Conservation (phyloP, 345 rosid species). For the Bretschneidera sinensis region DNA sequence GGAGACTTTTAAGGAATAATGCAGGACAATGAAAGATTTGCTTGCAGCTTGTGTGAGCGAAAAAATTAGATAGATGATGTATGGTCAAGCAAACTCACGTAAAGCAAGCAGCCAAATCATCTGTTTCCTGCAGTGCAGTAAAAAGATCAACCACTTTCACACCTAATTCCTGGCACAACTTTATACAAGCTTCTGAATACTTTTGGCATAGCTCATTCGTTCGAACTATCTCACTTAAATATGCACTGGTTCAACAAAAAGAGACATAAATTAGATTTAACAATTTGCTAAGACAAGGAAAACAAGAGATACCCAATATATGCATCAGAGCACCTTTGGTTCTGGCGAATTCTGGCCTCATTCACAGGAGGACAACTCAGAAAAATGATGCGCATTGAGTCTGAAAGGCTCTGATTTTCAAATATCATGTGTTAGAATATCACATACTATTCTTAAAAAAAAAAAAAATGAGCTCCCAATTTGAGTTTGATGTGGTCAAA, state of each 20-base stretch:
- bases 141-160: slow-evolving; percentile 74
- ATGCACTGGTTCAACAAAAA: slow-evolving; percentile 39
- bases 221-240: slow-evolving; percentile 67
- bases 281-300: not conserved
- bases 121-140: slow-evolving; percentile 54
- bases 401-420: slow-evolving; percentile 67
- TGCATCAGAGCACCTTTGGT: slow-evolving; percentile 47
- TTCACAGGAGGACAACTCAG: slow-evolving; percentile 87
- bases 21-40: not conserved
- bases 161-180: slow-evolving; percentile 68
- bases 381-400: slow-evolving; percentile 53
- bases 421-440: slow-evolving; percentile 1
- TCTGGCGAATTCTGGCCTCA: slow-evolving; percentile 57
- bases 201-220: slow-evolving; percentile 77
- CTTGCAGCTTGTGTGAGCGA: too few relatives aligned
- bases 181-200: slow-evolving; percentile 79
- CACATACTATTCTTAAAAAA: slow-evolving; percentile 5
- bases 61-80: not conserved
- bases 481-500: not conserved
- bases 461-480: not conserved
- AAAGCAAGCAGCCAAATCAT: slow-evolving; percentile 69
- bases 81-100: slow-evolving; percentile 49
- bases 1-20: not conserved
- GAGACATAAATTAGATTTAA: slow-evolving; percentile 1
- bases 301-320: slow-evolving; percentile 5